These are phyloP conservation scores for Pleodorina starrii DNA, from an alignment of 139 green algal species.

Conservation along the genomic window DNA sequence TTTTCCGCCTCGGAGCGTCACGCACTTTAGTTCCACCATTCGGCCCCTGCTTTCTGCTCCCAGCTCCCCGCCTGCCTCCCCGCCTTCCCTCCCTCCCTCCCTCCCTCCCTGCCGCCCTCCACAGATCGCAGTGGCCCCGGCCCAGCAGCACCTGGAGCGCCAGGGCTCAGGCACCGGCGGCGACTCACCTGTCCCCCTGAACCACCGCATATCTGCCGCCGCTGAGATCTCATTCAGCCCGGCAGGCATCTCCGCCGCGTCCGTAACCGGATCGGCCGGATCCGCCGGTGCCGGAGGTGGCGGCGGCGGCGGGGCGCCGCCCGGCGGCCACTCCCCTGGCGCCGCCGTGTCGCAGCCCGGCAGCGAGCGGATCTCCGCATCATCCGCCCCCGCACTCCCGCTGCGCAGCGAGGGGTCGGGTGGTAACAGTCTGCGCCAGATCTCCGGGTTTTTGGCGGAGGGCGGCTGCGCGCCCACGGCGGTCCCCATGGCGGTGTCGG, in stretches of 20 bases:
- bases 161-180: background rate
- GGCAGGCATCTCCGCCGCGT: background rate
- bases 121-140: background rate
- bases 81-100: background rate
- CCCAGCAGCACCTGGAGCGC: slow-evolving; percentile 19
- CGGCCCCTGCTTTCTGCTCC: background rate
- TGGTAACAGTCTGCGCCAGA: background rate
- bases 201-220: background rate
- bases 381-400: too few species aligned
- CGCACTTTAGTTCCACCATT: background rate
- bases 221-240: background rate
- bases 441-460: background rate
- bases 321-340: background rate
- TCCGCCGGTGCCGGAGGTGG: too few species aligned
- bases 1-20: background rate
- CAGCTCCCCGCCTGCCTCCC: background rate
- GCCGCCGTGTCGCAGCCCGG: too few species aligned
- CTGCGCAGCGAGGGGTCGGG: background rate
- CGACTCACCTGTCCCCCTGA: too few species aligned
- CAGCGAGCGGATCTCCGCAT: too few species aligned
- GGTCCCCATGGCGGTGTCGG: background rate
- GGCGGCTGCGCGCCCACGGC: slow-evolving; percentile 14
- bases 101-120: background rate
- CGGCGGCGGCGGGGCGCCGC: too few species aligned
- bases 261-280: too few species aligned